Base-by-base conservation (phyloP, 2,329 filamentous ascomycete species). In the Penicillium expansum region DNA sequence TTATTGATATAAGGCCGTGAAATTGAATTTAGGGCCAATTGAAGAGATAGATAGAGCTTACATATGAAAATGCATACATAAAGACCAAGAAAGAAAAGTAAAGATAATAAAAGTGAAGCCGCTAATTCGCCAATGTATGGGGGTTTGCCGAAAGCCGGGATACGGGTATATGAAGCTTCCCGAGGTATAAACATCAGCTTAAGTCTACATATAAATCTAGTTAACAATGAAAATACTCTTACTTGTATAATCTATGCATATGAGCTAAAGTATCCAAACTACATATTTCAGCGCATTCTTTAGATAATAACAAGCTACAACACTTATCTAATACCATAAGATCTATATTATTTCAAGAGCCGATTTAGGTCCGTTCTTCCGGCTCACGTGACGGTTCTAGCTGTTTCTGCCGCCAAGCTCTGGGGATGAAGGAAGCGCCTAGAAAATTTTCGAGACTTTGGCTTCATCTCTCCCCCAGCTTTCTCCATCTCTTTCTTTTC, bases 401-500 rank as follows among this genome's bases (percentile, higher is more conserved):
- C 69, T 67, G 67, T 65, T 76, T 75, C 74, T 73, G 60, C 66
- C 66, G 74, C 74, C 74, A 75, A 76, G 74, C 73, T 70, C 71
- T 71, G 70, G 67, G 73, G 71, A 72, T 64, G 73, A 52, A 52
- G 49, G 49, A 52, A 52, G 22, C 49, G 49, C 49, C 39, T 52
- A 9, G 39, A 74, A 74, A 75, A 74, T 71, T 75, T 75, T 73
- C 70, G 62, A 71, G 68, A 72, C 67, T 72, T 73, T 67, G 65
- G 69, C 70, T 71, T 73, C 70, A 73, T 70, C 66, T 71, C 63
- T 56, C 53, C 61, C 49, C 57, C 61, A 64, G 62, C 65, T 67
- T 65, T 65, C 64, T 62, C 63, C 63, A 65, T 69, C 66, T 66
- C 60, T 64, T 61, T 57, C 58, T 60, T 60, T 62, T 64, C 61